A percentile compares a stretch with the other conserved stretches of the same genome.
phyloP scores from a whole-genome alignment of 2,329 filamentous ascomycete species.

The Ophiostoma ulmi region DNA sequence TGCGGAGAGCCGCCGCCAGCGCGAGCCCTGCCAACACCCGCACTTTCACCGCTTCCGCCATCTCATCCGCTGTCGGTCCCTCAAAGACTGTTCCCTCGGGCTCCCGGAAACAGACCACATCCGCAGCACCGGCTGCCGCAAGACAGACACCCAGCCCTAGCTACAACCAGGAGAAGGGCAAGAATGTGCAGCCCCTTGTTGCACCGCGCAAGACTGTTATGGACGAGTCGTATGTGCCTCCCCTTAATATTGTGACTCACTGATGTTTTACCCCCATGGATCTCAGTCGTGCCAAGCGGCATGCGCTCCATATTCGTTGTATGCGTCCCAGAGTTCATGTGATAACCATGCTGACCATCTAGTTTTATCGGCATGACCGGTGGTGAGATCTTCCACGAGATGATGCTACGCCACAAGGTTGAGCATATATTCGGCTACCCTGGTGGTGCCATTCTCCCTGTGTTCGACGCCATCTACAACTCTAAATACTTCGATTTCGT shows the following conservation, averaged over 20 bases:
- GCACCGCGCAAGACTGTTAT: constrained; percentile 57
- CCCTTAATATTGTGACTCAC: constrained; percentile 1
- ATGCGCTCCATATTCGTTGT: background rate
- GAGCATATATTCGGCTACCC: constrained; percentile 95
- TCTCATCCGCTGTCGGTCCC: constrained; percentile 35
- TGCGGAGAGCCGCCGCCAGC: constrained; percentile 41
- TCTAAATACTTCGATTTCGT: constrained; percentile 95
- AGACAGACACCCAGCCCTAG: constrained; percentile 60
- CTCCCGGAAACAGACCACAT: constrained; percentile 48
- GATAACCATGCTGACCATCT: constrained; percentile 3
- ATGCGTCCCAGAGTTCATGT: background rate
- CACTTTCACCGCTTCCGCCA: constrained; percentile 40
- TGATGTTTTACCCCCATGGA: background rate
- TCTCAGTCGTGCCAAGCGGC: background rate
- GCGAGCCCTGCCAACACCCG: constrained; percentile 38
- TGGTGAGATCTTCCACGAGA: constrained; percentile 97
- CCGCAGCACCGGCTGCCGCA: constrained; percentile 44
- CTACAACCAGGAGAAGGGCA: constrained; percentile 52
- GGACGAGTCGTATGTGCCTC: constrained; percentile 68
- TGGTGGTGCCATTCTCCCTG: constrained; percentile 91
- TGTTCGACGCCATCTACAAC: constrained; percentile 98
- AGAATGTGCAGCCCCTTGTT: constrained; percentile 63
- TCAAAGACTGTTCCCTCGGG: constrained; percentile 40
- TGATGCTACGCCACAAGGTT: constrained; percentile 90
- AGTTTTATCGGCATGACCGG: constrained; percentile 92